Evolutionary conservation across 768 basidiomycete genomes (phyloP).

Genomic region (Cantharellus anzutake): DNA sequence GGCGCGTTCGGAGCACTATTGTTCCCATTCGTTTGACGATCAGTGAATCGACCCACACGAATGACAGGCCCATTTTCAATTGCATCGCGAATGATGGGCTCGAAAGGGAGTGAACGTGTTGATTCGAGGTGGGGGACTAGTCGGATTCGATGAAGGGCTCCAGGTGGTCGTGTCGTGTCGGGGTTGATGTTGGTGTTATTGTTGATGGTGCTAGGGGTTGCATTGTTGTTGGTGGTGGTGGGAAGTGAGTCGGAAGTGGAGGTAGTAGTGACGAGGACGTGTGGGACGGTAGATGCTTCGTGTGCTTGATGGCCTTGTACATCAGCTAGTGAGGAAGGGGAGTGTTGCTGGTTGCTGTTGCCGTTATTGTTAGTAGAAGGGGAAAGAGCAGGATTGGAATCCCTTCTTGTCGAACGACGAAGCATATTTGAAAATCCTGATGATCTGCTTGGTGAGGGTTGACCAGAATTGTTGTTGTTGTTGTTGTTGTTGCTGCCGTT

Average conservation of each 20-base stretch:
- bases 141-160: conserved; percentile 47
- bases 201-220: too few relatives aligned
- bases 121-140: conserved; percentile 92
- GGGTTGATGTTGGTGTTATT: too few relatives aligned
- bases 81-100: conserved; percentile 78
- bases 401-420: background rate
- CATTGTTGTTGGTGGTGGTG: too few relatives aligned
- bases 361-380: background rate
- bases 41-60: conserved; percentile 89
- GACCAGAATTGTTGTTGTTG: background rate
- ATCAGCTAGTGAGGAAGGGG: too few relatives aligned
- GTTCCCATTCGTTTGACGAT: conserved; percentile 39
- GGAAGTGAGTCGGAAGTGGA: too few relatives aligned
- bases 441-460: background rate
- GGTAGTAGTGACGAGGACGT: too few relatives aligned
- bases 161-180: too few relatives aligned
- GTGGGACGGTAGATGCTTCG: too few relatives aligned
- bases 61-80: conserved; percentile 46
- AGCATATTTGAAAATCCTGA: background rate
- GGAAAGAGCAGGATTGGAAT: background rate
- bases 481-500: background rate
- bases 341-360: too few relatives aligned
- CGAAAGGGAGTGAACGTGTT: conserved; percentile 74
- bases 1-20: conserved; percentile 41
- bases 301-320: too few relatives aligned